Evolutionary conservation across 768 basidiomycete genomes (phyloP).

Genomic region (Rhodotorula kratochvilovae): DNA sequence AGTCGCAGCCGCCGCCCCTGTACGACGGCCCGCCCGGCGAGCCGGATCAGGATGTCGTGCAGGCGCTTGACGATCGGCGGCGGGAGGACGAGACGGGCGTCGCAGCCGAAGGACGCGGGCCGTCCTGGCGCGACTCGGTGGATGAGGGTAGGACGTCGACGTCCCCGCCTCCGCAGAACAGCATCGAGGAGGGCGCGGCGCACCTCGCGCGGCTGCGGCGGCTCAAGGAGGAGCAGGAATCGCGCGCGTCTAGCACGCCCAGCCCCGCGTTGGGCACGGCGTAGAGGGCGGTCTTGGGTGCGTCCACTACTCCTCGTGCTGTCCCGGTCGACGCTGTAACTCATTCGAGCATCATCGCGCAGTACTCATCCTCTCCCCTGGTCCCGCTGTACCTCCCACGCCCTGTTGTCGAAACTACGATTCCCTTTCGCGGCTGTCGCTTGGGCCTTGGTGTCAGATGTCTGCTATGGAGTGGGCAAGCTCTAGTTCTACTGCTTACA

Average conservation of each 20-base stretch:
- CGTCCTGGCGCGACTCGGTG: constrained; percentile 5
- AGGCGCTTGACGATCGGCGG: constrained; percentile 14
- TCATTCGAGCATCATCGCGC: no score
- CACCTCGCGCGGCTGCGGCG: constrained; percentile 25
- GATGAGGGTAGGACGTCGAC: background rate
- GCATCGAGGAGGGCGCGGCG: constrained; percentile 29
- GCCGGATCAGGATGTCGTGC: constrained; percentile 7
- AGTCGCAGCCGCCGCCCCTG: constrained; percentile 3
- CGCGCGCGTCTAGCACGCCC: background rate
- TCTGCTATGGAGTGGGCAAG: no score
- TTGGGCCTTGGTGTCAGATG: no score
- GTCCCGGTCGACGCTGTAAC: no score
- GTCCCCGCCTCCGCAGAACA: background rate
- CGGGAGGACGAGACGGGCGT: constrained; percentile 1
- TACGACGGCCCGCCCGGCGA: constrained; percentile 22
- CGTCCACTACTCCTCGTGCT: no score
- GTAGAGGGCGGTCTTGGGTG: background rate
- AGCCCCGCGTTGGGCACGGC: no score
- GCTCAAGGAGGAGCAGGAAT: constrained; percentile 29
- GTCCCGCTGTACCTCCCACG: no score
- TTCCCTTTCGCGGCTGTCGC: no score
- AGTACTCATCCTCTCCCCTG: background rate
- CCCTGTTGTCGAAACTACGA: background rate
- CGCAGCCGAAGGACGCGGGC: background rate
- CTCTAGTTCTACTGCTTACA: no score